These are phyloP conservation scores for Botrytis aclada DNA, from an alignment of 2,329 filamentous ascomycete genomes.

Conservation along the genomic window DNA sequence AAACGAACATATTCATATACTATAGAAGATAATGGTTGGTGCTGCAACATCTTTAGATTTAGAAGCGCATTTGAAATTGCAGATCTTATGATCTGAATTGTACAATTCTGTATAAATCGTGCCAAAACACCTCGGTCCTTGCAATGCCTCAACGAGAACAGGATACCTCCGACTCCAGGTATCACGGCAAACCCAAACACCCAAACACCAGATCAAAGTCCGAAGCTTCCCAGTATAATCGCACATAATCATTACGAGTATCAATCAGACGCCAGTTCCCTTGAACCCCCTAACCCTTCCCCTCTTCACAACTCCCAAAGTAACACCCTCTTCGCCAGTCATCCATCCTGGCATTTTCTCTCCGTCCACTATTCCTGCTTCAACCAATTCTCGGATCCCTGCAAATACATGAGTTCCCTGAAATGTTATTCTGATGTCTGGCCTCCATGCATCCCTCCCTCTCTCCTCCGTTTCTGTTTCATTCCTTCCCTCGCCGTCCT, in stretches of 20 bases:
- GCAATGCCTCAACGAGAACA: not conserved
- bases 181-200: slow-evolving; percentile 1
- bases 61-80: not conserved
- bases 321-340: slow-evolving; percentile 82
- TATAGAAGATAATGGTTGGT: not conserved
- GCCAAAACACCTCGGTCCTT: not conserved
- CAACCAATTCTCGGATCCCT: slow-evolving; percentile 73
- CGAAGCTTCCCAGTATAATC: not conserved
- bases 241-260: not conserved
- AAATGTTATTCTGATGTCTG: slow-evolving; percentile 64
- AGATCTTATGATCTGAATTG: not conserved
- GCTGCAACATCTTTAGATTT: too few species aligned
- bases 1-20: not conserved
- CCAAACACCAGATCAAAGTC: not conserved
- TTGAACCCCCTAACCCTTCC: slow-evolving; percentile 62
- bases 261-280: slow-evolving; percentile 45
- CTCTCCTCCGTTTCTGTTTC: slow-evolving; percentile 21
- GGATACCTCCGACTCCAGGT: not conserved
- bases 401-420: slow-evolving; percentile 77
- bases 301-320: slow-evolving; percentile 63
- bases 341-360: slow-evolving; percentile 84
- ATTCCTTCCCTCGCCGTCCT: slow-evolving; percentile 31
- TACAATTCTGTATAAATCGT: not conserved
- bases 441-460: slow-evolving; percentile 46
- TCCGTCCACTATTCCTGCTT: slow-evolving; percentile 71